A percentile compares a stretch with the other conserved stretches of the same genome.
Evolutionary conservation across 176 grass and related monocot genomes (phyloP).

Genomic region (Melocanna baccifera): DNA sequence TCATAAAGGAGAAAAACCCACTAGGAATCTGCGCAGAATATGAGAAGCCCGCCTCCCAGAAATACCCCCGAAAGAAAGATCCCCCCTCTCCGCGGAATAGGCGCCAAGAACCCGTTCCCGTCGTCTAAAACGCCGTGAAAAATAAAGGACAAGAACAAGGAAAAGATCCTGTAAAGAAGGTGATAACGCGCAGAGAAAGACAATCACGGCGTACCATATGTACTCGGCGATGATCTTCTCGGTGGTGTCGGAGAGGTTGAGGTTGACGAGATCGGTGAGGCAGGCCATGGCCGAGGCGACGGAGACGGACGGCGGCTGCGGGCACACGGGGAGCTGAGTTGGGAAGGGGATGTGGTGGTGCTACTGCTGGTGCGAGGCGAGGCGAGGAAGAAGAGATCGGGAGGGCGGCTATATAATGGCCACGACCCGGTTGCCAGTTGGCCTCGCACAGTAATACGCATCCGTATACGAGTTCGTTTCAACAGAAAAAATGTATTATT

Average conservation of each 20-base stretch:
- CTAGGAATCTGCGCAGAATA: constrained; percentile 11
- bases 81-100: neutral
- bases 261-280: constrained; percentile 94
- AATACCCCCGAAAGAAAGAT: neutral
- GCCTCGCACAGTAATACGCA: neutral
- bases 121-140: neutral
- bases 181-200: neutral
- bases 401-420: constrained; percentile 41
- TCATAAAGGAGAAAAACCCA: neutral
- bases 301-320: neutral
- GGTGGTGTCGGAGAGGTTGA: constrained; percentile 66
- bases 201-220: constrained; percentile 68
- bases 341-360: neutral
- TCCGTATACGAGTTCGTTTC: neutral
- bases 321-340: neutral
- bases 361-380: neutral
- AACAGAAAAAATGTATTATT: neutral
- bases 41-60: neutral
- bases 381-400: constrained; percentile 23
- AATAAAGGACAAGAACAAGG: neutral
- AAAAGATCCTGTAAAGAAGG: neutral
- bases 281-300: constrained; percentile 60
- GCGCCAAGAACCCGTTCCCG: neutral
- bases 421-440: neutral
- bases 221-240: constrained; percentile 99